Conservation (phyloP, 1,139 yeast genomes). For the Meyerozyma sp. region DNA sequence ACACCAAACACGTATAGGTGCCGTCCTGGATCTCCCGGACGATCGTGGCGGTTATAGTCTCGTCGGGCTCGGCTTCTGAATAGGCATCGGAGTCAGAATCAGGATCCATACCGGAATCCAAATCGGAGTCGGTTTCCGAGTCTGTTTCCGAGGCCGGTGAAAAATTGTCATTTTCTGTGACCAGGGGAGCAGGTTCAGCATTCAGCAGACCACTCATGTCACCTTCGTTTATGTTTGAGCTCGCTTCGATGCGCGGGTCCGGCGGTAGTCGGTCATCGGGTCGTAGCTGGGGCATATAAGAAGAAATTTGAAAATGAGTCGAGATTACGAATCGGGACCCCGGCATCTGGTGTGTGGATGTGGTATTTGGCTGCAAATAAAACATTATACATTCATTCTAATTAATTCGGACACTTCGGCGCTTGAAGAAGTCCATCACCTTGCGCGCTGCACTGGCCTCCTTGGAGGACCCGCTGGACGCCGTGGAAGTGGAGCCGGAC, state of each 20-base stretch:
- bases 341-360: neutral
- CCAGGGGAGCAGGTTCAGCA: neutral
- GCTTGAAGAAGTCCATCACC: constrained; percentile 76
- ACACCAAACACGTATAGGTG: constrained; percentile 70
- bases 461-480: constrained; percentile 18
- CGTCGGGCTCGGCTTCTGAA: constrained; percentile 12
- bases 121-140: neutral
- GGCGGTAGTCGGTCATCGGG: neutral
- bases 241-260: neutral
- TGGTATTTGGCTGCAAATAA: neutral
- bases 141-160: neutral
- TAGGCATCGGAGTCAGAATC: constrained; percentile 7
- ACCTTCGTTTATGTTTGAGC: neutral
- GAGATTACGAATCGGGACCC: neutral
- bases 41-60: constrained; percentile 34
- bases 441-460: constrained; percentile 72
- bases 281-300: neutral
- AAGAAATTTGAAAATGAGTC: neutral
- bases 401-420: constrained; percentile 54
- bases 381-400: constrained; percentile 4
- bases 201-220: neutral
- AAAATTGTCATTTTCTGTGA: neutral
- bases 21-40: constrained; percentile 59
- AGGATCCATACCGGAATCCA: neutral
- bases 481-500: neutral